A percentile compares a stretch with the other conserved stretches of the same genome.
Conservation (phyloP, 176 grass and related monocot genomes). For the Cocos nucifera region DNA sequence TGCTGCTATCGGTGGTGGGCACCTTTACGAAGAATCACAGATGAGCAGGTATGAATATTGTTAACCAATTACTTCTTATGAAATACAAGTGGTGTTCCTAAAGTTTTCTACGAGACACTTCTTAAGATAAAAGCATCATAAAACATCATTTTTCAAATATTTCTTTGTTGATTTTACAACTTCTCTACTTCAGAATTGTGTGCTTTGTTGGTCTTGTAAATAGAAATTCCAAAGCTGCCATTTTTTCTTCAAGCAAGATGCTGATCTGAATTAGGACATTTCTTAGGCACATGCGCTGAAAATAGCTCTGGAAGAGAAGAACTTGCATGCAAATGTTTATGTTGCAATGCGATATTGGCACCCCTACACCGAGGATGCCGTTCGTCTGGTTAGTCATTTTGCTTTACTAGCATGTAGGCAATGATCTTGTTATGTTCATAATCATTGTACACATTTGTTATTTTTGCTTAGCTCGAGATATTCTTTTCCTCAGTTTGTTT, state of each 20-base stretch:
- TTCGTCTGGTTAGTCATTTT: slow-evolving; percentile 53
- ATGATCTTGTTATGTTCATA: slow-evolving; percentile 1
- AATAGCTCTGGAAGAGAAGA: slow-evolving; percentile 51
- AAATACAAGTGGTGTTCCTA: neutral
- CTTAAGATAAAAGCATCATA: too few relatives aligned
- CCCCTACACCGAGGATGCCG: slow-evolving; percentile 87
- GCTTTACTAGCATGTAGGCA: neutral
- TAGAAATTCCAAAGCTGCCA: neutral
- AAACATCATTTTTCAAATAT: neutral
- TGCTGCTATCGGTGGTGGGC: slow-evolving; percentile 91
- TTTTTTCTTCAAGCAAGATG: neutral
- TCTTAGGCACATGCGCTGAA: slow-evolving; percentile 80
- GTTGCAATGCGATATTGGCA: slow-evolving; percentile 98
- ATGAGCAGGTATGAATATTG: slow-evolving; percentile 65
- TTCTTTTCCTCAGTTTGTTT: too few relatives aligned
- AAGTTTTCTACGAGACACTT: too few relatives aligned
- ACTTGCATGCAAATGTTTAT: slow-evolving; percentile 74
- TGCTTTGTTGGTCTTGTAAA: neutral
- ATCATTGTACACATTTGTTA: neutral
- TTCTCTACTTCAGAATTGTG: too few relatives aligned
- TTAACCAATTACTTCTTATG: neutral
- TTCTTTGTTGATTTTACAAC: neutral
- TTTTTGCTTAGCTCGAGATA: too few relatives aligned
- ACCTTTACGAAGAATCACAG: slow-evolving; percentile 83
- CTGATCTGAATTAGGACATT: slow-evolving; percentile 11